Conservation (phyloP, 768 basidiomycete genomes). For the Crepidotus variabilis region DNA sequence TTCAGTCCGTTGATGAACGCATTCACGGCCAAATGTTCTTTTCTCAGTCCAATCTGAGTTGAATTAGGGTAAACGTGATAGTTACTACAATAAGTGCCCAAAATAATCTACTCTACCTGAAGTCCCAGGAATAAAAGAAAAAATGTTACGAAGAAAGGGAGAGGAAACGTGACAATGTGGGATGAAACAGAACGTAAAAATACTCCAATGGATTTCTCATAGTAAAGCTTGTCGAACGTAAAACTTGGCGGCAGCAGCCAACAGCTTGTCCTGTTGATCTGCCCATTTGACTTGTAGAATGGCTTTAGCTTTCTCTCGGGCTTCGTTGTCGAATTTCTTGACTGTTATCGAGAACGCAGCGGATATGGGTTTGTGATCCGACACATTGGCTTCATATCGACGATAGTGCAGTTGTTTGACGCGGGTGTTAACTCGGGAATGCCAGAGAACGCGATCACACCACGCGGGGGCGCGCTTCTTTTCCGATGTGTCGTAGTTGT, state of each 20-base stretch:
- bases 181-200: too few species aligned
- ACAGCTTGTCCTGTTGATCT: constrained; percentile 37
- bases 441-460: constrained; percentile 94
- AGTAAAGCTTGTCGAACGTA: constrained; percentile 32
- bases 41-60: too few species aligned
- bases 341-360: constrained; percentile 72
- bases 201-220: constrained; percentile 8
- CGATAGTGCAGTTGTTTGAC: constrained; percentile 69
- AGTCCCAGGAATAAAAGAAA: neutral
- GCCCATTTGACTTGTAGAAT: constrained; percentile 57
- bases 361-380: constrained; percentile 88
- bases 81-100: neutral
- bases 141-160: neutral
- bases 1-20: too few species aligned
- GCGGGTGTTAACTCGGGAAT: constrained; percentile 48
- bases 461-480: constrained; percentile 90
- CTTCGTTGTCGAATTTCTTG: constrained; percentile 63
- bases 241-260: constrained; percentile 36
- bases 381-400: constrained; percentile 83
- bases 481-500: constrained; percentile 84
- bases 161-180: neutral
- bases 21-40: too few species aligned
- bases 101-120: neutral
- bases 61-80: neutral
- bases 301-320: constrained; percentile 51